phyloP scores from a whole-genome alignment of 176 grass and related monocot genomes.

The Pharus latifolius region DNA sequence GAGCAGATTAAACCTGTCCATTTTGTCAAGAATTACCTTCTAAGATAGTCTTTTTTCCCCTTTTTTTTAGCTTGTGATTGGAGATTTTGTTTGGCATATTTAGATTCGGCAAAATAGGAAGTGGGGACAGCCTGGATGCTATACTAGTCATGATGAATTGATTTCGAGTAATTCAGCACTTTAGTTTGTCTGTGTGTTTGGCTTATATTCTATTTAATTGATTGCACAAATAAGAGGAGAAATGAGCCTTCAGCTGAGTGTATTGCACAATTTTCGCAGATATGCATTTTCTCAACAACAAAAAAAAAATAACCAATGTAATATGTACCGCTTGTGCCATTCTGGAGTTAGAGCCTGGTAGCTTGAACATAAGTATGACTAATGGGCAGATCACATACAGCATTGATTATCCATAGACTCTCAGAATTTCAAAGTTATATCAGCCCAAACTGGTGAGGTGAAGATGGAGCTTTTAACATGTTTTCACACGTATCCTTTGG shows the following conservation, averaged over 20 bases:
- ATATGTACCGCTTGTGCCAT: neutral
- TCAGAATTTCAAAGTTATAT: neutral
- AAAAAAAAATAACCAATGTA: neutral
- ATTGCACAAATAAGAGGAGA: neutral
- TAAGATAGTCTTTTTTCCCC: neutral
- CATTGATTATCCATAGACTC: neutral
- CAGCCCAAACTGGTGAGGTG: neutral
- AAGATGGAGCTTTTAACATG: neutral
- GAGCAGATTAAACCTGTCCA: neutral
- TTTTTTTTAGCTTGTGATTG: neutral
- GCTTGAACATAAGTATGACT: neutral
- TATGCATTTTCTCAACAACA: no score
- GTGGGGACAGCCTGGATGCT: neutral
- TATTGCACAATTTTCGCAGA: neutral
- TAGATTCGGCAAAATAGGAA: neutral
- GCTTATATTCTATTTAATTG: neutral
- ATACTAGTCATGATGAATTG: neutral
- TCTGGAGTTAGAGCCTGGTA: neutral
- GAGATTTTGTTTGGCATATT: neutral
- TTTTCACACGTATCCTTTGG: neutral
- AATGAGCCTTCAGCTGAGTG: neutral
- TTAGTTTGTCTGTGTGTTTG: neutral
- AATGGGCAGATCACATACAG: neutral
- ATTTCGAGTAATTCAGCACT: neutral
- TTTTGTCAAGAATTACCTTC: neutral